Percentiles rank a stretch among this genome's conserved stretches.
phyloP scores from a whole-genome alignment of 441 rosid species.

The Euphorbia celastroides region DNA sequence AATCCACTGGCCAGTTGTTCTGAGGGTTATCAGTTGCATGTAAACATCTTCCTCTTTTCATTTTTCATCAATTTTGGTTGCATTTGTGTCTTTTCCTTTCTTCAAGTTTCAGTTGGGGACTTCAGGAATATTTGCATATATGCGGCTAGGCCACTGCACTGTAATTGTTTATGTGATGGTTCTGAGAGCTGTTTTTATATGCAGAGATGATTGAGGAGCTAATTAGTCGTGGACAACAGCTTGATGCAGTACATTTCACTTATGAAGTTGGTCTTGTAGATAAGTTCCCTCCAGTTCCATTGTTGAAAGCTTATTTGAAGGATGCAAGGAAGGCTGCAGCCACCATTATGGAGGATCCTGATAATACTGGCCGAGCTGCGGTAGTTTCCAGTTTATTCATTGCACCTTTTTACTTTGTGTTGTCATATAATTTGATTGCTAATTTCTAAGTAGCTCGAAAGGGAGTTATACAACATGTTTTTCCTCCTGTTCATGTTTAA shows the following conservation, averaged over 20 bases:
- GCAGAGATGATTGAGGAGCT: conserved; percentile 74
- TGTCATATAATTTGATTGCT: not conserved
- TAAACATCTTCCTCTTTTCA: not conserved
- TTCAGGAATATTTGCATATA: not conserved
- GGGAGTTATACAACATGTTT: no score
- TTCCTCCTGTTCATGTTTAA: not conserved
- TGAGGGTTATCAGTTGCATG: not conserved
- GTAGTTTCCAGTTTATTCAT: conserved; percentile 26
- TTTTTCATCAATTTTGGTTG: no score
- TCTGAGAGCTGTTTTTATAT: conserved; percentile 1
- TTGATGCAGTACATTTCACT: conserved; percentile 94
- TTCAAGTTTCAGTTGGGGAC: not conserved
- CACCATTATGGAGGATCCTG: conserved; percentile 78
- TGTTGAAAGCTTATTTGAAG: conserved; percentile 73
- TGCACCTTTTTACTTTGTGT: not conserved
- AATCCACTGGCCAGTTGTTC: not conserved
- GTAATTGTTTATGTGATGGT: conserved; percentile 11
- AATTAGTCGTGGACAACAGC: conserved; percentile 86
- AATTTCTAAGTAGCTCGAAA: no score
- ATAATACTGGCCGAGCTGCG: conserved; percentile 76
- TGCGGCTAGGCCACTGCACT: not conserved
- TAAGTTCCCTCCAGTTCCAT: conserved; percentile 83
- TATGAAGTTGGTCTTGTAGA: conserved; percentile 84
- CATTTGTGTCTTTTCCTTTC: not conserved
- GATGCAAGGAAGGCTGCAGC: conserved; percentile 87